Conservation (phyloP, 345 rosid species). For the Syzygium jambos region DNA sequence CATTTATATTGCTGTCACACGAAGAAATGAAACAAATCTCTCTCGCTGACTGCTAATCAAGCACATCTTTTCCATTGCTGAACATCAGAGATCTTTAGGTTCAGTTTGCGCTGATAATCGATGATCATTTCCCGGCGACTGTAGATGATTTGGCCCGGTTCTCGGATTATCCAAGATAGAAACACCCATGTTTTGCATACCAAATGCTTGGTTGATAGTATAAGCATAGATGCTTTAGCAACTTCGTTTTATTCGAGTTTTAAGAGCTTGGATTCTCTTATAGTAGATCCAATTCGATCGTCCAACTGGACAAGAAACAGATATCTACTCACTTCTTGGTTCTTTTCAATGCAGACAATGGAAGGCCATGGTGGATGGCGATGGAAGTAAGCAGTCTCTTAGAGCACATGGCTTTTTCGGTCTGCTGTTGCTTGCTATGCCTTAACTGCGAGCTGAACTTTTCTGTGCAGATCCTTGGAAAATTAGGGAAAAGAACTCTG, state of each 20-base stretch:
- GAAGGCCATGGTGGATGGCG: background rate
- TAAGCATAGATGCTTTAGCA: background rate
- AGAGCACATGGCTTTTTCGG: background rate
- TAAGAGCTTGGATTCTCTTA: background rate
- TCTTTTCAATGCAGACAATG: background rate
- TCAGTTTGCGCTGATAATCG: background rate
- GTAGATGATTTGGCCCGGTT: background rate
- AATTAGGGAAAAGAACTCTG: background rate
- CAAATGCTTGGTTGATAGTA: background rate
- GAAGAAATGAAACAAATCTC: background rate
- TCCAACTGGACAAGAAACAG: background rate
- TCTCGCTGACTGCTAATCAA: background rate
- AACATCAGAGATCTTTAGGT: background rate
- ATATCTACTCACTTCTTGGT: background rate
- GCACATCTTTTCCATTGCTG: background rate
- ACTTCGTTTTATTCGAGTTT: background rate
- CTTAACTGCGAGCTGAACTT: background rate
- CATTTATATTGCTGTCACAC: background rate
- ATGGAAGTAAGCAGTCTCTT: background rate
- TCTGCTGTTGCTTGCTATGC: background rate
- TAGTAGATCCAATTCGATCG: background rate
- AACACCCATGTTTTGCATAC: background rate
- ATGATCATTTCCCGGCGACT: background rate
- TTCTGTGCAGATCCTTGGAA: background rate
- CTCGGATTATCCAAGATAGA: background rate